Evolutionary conservation across 768 basidiomycete species (phyloP).

Genomic region (Leccinum incarnatum): DNA sequence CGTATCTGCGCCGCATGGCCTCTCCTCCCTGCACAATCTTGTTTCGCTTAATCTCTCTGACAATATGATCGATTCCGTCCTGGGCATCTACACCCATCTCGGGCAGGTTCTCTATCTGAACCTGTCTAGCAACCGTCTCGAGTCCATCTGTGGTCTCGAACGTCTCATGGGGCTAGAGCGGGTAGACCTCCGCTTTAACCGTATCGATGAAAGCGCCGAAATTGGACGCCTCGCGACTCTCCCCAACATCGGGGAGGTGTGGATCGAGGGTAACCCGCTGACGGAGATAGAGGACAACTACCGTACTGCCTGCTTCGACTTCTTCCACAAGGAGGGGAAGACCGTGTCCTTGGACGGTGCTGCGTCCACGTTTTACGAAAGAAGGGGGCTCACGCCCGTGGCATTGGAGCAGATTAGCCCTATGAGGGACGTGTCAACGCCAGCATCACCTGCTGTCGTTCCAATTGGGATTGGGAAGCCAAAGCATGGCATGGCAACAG

Average conservation of each 20-base stretch:
- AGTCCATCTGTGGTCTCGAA: conserved; percentile 94
- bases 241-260: conserved; percentile 77
- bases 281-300: conserved; percentile 66
- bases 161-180: conserved; percentile 81
- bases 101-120: conserved; percentile 78
- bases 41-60: conserved; percentile 91
- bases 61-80: conserved; percentile 96
- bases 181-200: conserved; percentile 79
- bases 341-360: conserved; percentile 73
- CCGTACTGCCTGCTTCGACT: conserved; percentile 75
- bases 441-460: conserved; percentile 59
- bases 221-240: conserved; percentile 78
- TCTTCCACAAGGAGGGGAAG: conserved; percentile 85
- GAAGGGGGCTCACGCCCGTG: conserved; percentile 49
- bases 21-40: conserved; percentile 74
- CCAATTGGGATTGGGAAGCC: conserved; percentile 44
- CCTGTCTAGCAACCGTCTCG: conserved; percentile 82
- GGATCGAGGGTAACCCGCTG: conserved; percentile 84
- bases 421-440: conserved; percentile 44
- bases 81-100: conserved; percentile 80
- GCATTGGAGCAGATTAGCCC: conserved; percentile 53
- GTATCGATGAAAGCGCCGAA: conserved; percentile 80
- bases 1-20: conserved; percentile 78
- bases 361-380: conserved; percentile 69
- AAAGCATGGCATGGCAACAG: conserved; percentile 20